phyloP scores from a whole-genome alignment of 768 basidiomycete genomes.

The Leccinum uliginosum region DNA sequence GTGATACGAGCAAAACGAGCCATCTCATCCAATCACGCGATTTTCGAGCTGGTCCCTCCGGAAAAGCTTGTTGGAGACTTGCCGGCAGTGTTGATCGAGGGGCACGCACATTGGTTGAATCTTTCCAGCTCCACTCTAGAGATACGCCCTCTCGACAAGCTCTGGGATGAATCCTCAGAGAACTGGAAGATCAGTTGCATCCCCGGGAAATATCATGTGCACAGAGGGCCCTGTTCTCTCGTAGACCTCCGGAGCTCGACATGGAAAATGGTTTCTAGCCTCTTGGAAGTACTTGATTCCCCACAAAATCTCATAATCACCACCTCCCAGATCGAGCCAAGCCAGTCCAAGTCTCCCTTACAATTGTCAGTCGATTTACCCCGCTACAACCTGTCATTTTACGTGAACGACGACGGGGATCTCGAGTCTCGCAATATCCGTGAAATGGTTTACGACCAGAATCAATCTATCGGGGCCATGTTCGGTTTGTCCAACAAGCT shows the following conservation, averaged over 20 bases:
- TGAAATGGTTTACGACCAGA: constrained; percentile 27
- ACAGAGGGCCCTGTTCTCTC: constrained; percentile 9
- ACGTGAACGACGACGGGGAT: constrained; percentile 27
- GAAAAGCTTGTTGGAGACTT: constrained; percentile 23
- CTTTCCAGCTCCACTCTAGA: constrained; percentile 20
- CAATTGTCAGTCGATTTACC: constrained; percentile 33
- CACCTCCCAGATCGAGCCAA: neutral
- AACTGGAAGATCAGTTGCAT: constrained; percentile 25
- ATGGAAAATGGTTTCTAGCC: constrained; percentile 24
- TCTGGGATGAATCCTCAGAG: constrained; percentile 23
- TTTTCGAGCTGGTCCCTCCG: constrained; percentile 14
- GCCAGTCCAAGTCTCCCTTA: neutral
- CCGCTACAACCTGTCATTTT: constrained; percentile 41
- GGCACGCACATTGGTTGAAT: constrained; percentile 30
- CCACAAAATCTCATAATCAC: constrained; percentile 21
- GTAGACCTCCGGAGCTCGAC: constrained; percentile 26
- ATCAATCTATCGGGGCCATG: constrained; percentile 34
- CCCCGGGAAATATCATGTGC: constrained; percentile 5
- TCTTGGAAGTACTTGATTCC: constrained; percentile 22
- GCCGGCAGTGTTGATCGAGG: constrained; percentile 20
- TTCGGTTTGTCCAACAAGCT: constrained; percentile 40
- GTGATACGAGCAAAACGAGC: constrained; percentile 15
- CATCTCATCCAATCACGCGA: neutral
- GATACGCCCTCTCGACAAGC: constrained; percentile 19
- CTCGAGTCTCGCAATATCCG: constrained; percentile 40